These are phyloP conservation scores for Neofusicoccum sp. DNA, from an alignment of 2,329 filamentous ascomycete genomes.

Conservation along the genomic window DNA sequence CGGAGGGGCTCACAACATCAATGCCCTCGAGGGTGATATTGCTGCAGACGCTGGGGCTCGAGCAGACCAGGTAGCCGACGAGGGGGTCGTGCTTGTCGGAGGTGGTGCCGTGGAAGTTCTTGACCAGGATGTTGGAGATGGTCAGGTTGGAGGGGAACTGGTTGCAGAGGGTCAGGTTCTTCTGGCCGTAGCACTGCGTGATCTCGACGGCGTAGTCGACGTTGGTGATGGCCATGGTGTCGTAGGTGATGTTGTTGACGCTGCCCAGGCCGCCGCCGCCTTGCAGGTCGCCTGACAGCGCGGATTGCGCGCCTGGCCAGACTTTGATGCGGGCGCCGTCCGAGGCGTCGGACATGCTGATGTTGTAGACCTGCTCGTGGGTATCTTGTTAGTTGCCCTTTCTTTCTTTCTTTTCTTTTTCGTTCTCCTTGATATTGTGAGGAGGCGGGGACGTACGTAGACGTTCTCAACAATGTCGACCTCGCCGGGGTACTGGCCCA, in stretches of 20 bases:
- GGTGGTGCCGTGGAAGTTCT: slow-evolving; percentile 60
- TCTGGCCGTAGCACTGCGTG: slow-evolving; percentile 68
- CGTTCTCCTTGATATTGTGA: neutral
- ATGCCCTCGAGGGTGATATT: slow-evolving; percentile 61
- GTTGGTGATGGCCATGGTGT: slow-evolving; percentile 61
- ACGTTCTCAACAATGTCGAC: slow-evolving; percentile 70
- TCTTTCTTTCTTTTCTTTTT: neutral
- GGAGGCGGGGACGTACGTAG: slow-evolving; percentile 48
- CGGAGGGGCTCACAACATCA: slow-evolving; percentile 48
- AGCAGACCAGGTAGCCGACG: slow-evolving; percentile 49
- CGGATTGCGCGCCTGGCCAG: slow-evolving; percentile 63
- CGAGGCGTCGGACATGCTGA: slow-evolving; percentile 45
- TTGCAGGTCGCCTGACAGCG: slow-evolving; percentile 62
- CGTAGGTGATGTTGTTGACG: slow-evolving; percentile 69
- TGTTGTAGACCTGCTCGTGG: slow-evolving; percentile 35
- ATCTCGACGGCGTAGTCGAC: slow-evolving; percentile 68
- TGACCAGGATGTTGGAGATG: slow-evolving; percentile 59
- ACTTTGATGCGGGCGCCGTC: slow-evolving; percentile 75
- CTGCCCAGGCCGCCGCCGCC: slow-evolving; percentile 66
- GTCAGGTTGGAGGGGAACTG: slow-evolving; percentile 59
- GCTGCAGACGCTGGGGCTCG: slow-evolving; percentile 48
- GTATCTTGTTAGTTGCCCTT: neutral
- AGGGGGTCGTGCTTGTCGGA: slow-evolving; percentile 46
- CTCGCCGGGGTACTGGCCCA: slow-evolving; percentile 67
- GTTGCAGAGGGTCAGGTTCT: slow-evolving; percentile 63